A percentile compares a stretch with the other conserved stretches of the same genome.
Evolutionary conservation across 2,329 filamentous ascomycete species (phyloP).

Genomic region (Fusarium verrucosum): DNA sequence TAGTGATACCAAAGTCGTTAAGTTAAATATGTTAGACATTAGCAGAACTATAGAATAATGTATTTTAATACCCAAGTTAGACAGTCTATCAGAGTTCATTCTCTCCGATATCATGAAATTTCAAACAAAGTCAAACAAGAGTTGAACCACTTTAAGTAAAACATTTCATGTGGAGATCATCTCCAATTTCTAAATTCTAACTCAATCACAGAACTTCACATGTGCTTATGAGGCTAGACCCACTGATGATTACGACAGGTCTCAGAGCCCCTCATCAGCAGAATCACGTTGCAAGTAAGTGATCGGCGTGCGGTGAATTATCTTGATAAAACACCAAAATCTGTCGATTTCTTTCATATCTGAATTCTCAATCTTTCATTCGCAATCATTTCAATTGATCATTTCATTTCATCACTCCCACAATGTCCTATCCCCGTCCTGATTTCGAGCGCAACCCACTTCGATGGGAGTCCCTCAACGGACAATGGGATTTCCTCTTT

Average conservation of each 20-base stretch:
- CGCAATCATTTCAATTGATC: conserved; percentile 7
- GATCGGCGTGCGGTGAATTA: conserved; percentile 25
- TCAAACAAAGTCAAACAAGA: conserved; percentile 12
- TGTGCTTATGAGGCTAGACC: conserved; percentile 10
- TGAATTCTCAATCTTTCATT: neutral
- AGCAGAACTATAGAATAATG: conserved; percentile 39
- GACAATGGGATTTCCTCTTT: conserved; percentile 71
- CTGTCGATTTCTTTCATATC: neutral
- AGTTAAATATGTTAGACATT: conserved; percentile 17
- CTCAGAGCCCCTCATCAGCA: conserved; percentile 21
- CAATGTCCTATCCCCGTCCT: conserved; percentile 67
- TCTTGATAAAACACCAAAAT: conserved; percentile 11
- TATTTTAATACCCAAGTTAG: conserved; percentile 27
- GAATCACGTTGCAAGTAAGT: neutral
- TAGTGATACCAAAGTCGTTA: conserved; percentile 30
- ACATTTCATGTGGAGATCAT: conserved; percentile 32
- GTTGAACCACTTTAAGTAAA: conserved; percentile 29
- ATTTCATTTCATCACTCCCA: neutral
- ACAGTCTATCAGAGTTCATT: neutral
- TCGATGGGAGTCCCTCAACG: conserved; percentile 69
- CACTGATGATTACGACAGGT: conserved; percentile 31
- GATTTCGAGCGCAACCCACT: conserved; percentile 68
- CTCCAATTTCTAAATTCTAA: conserved; percentile 27
- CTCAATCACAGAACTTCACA: conserved; percentile 24
- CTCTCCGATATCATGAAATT: conserved; percentile 5